Evolutionary conservation across 2,329 filamentous ascomycete genomes (phyloP), one percentile per base, ranked within the genome.

Genomic region (Cordyceps cicadae): DNA sequence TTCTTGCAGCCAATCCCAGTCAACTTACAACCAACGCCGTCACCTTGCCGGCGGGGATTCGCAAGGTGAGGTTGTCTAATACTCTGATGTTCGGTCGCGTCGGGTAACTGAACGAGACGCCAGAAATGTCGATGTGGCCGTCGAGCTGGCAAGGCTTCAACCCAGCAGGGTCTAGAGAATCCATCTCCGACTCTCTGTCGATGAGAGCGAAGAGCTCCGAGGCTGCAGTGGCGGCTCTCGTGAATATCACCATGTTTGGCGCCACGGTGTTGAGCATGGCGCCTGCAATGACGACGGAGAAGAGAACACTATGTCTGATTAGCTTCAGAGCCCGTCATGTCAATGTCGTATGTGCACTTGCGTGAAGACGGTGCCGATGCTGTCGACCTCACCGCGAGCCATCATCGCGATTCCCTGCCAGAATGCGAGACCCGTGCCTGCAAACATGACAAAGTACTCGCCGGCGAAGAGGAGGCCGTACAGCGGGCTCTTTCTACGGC

Each of bases 21-120:
- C 81, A 84, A 67, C 70, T 63, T 65, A 73, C 72, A 29, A 77
- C 75, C 6, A 77, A 66, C 12, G 75, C 75, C 0, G 75, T 77
- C 5, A 76, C 76, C 62, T 79, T 79, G 34, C 76, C 76, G 3
- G 77, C 74, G 1, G 77, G 76, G 4, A 81, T 70, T 2, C 70
- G 65, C 0, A 81, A 68, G 2, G 70, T 73, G 32, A 81, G 75
- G 45, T 75, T 66, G 14, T 77, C 68, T 9, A 80, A 64, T 1
- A 81, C 76, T 0, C 69, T 70, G 11, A 73, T 70, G 2, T 74
- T 72, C 0, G 77, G 77, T 0, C 79, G 68, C 1, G 72, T 74
- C 0, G 78, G 78, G 63, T 81, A 81, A 1, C 72, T 67, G 61
- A 80, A 79, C 0, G 66, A 70, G n/a, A 81, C 65, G 19, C 74